Base-by-base conservation (phyloP, 768 basidiomycete species). In the Boletus rubroflammeus region DNA sequence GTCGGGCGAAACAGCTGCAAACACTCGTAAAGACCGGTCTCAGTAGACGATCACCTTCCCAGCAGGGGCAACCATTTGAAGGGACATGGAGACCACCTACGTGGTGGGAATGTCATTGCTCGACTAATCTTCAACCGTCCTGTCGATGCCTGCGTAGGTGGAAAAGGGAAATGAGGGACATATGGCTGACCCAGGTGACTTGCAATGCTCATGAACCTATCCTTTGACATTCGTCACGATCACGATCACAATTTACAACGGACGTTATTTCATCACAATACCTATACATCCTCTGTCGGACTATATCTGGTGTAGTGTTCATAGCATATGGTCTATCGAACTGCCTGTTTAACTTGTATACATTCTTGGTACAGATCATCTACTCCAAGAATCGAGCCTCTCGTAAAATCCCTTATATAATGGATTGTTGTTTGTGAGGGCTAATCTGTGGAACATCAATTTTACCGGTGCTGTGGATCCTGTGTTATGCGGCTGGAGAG, bases 171-270 rank as follows among this genome's bases (percentile, higher is more conserved):
- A 76, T 72, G 61, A 74, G 77, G 41, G 69, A 62, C n/a, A 60
- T 69, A 32, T 84, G 82, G 81, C 59, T 83, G 47, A 68, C 71
- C 47, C 62, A 55, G 41, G 74, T 84, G 19, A 73, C 74, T 23
- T 83, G 82, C 56, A 70, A 75, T 50, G 57, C 64, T 41, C 81
- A 74, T 60, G 79, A 82, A 53, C 68, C 62, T 26, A 50, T 21
- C 15, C 31, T 31, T 32, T 66, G 49, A 66, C 31, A 21, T 21
- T 41, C 36, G 29, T 10, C 38, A 25, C 31, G 5, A 0, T 39
- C 38, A 31, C 21, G 17, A 36, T 36, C 11, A 32, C 25, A 25
- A 41, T 38, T 28, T 28, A 34, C 21, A 41, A 53, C 5, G 55
- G 54, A 62, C 54, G 8, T n/a, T 23, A 46, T 51, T 51, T 38